Base-by-base conservation (phyloP, 73 alveolate genomes). In the Stentor roeselii region DNA sequence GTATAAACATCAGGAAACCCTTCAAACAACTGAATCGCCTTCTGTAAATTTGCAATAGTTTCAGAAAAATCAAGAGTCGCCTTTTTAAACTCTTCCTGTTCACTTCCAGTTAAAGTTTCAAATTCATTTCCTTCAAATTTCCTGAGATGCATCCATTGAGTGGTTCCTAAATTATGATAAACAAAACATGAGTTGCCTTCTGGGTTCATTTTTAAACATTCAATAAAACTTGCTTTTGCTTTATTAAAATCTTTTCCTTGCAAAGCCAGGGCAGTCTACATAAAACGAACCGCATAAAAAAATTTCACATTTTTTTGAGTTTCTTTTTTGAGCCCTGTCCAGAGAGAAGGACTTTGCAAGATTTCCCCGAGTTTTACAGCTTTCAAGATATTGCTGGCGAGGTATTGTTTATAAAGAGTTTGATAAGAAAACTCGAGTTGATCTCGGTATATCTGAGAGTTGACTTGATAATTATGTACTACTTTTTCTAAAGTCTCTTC, bases 1-100 rank as follows among this genome's bases (percentile, higher is more conserved):
- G 80, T 21, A 67, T 30, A 67, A 67, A 40, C 80, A 21, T 67
- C 80, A 67, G 80, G 41, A 67, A 67, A 32, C 15, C 41, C 80
- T 2, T 67, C 80, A 67, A 67, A 67, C 1, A 67, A 40, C 80
- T 67, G 80, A 0, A 67, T 67, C 2, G 80, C 37, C 34, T 67
- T 67, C 34, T 67, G 80, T 27, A 67, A 2, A 32, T 67, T 67
- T 34, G 80, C 42, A 32, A 2, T 32, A 21, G 80, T 40, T 67
- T 67, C 80, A 67, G n/a, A 14, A 40, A 67, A 67, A 15, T 67
- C 80, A 15, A 34, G 0, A 27, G 37, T 67, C 2, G 80, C 80
- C 14, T 67, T 67, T 67, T 67, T 67, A 40, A 21, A 67, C 80
- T 67, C 80, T 30, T 21, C 21, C n/a, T 21, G 50, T 30, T 30